phyloP scores from a whole-genome alignment of 371 early-diverging fungal genomes.

The Mucor sp. region DNA sequence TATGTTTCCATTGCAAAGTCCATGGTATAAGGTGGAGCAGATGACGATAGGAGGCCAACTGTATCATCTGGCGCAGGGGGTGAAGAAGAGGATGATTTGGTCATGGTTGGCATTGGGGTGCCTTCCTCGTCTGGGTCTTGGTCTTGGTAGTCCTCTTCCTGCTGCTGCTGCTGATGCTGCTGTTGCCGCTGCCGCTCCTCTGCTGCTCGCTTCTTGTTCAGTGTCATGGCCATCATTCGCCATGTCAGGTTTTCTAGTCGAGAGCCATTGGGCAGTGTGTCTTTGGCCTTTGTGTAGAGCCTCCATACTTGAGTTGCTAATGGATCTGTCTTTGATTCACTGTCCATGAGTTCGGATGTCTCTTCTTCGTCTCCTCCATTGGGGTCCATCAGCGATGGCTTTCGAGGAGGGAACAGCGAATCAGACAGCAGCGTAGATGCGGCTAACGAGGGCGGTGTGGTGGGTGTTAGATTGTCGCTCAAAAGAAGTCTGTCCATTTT shows the following conservation, averaged over 20 bases:
- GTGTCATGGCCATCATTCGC: constrained; percentile 71
- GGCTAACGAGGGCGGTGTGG: not conserved
- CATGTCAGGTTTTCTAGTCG: constrained; percentile 72
- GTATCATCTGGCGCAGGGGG: constrained; percentile 19
- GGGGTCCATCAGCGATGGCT: not conserved
- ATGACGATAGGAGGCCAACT: constrained; percentile 24
- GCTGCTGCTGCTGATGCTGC: constrained; percentile 7
- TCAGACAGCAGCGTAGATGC: not conserved
- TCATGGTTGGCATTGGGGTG: not conserved
- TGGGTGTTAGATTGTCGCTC: not conserved
- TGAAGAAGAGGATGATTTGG: not conserved
- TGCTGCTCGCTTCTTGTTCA: constrained; percentile 42
- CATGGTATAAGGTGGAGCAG: constrained; percentile 31
- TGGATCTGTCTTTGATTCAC: constrained; percentile 37
- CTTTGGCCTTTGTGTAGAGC: constrained; percentile 72
- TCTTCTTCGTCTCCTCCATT: constrained; percentile 31
- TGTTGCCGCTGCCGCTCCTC: constrained; percentile 13
- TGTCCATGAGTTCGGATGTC: constrained; percentile 16
- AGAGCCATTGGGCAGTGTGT: constrained; percentile 61
- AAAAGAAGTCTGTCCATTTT: not conserved
- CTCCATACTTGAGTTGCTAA: constrained; percentile 67
- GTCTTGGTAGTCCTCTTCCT: too few relatives aligned
- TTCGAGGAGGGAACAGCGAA: constrained; percentile 3
- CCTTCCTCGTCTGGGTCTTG: not conserved
- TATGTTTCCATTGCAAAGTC: not conserved